phyloP scores from a whole-genome alignment of 2,329 filamentous ascomycete genomes.

The Fusarium nelsonii region DNA sequence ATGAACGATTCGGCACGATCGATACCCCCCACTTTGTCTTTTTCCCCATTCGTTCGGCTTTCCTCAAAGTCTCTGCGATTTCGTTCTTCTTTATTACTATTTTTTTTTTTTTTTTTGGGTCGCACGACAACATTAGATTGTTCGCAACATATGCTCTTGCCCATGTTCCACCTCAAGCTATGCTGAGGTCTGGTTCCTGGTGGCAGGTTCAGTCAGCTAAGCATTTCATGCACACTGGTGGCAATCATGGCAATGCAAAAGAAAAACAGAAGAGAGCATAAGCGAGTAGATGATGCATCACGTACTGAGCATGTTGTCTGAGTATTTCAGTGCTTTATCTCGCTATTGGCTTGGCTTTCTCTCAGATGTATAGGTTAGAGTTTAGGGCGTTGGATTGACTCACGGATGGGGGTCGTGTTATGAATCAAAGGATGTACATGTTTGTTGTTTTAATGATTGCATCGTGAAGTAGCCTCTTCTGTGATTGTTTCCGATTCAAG shows the following conservation, averaged over 20 bases:
- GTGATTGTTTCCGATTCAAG: neutral
- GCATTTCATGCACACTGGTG: constrained; percentile 24
- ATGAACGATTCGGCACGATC: constrained; percentile 60
- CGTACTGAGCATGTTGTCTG: neutral
- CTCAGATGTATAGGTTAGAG: constrained; percentile 54
- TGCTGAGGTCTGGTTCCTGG: neutral
- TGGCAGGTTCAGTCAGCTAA: constrained; percentile 14
- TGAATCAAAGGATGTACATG: constrained; percentile 28
- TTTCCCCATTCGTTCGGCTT: constrained; percentile 38
- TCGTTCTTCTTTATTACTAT: constrained; percentile 25
- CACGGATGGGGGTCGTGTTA: constrained; percentile 27
- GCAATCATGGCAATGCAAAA: constrained; percentile 26
- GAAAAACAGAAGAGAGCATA: constrained; percentile 23
- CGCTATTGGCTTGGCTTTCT: neutral
- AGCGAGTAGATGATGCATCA: constrained; percentile 39
- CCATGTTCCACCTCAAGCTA: constrained; percentile 46
- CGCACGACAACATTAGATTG: constrained; percentile 36
- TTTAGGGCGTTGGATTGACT: constrained; percentile 56
- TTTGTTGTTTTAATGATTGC: constrained; percentile 14
- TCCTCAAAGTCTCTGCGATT: constrained; percentile 40
- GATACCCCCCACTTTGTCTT: constrained; percentile 56
- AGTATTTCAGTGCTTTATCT: neutral
- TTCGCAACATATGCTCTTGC: constrained; percentile 29
- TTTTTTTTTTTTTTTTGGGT: constrained; percentile 31
- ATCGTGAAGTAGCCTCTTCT: neutral